Percentiles rank a stretch among this genome's conserved stretches.
Evolutionary conservation across 139 green algal species (phyloP).

Genomic region (Deuterostichococcus epilithicus): DNA sequence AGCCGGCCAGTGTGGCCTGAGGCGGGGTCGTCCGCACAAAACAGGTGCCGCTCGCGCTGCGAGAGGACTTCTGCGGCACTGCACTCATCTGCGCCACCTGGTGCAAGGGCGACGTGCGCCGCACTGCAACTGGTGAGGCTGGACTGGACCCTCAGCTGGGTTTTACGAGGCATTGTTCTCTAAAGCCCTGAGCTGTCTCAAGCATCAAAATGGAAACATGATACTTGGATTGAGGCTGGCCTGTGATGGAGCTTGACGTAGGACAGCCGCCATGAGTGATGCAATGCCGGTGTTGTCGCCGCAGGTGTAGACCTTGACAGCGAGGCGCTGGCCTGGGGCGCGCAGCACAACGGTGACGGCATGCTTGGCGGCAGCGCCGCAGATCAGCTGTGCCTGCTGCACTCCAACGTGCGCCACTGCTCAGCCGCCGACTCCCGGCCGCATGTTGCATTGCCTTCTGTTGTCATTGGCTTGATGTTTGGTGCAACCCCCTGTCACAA

Average conservation of each 20-base stretch:
- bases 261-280: too few relatives aligned
- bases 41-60: conserved; percentile 17
- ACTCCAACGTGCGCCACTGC: conserved; percentile 16
- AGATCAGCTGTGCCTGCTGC: conserved; percentile 14
- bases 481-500: too few relatives aligned
- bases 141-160: neutral
- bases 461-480: too few relatives aligned
- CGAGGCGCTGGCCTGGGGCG: conserved; percentile 33
- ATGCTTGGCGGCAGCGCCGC: conserved; percentile 1
- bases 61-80: conserved; percentile 29
- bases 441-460: too few relatives aligned
- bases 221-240: too few relatives aligned
- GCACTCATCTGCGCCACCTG: conserved; percentile 12
- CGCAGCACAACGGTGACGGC: conserved; percentile 7
- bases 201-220: too few relatives aligned
- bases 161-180: too few relatives aligned
- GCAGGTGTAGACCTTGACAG: conserved; percentile 22
- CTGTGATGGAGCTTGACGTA: too few relatives aligned
- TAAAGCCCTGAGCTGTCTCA: too few relatives aligned
- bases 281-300: too few relatives aligned
- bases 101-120: conserved; percentile 16
- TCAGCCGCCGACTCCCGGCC: too few relatives aligned
- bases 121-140: conserved; percentile 10
- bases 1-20: too few relatives aligned
- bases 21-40: neutral